A percentile compares a stretch with the other conserved stretches of the same genome.
phyloP scores from a whole-genome alignment of 768 basidiomycete genomes.

The Neoboletus magnificus region DNA sequence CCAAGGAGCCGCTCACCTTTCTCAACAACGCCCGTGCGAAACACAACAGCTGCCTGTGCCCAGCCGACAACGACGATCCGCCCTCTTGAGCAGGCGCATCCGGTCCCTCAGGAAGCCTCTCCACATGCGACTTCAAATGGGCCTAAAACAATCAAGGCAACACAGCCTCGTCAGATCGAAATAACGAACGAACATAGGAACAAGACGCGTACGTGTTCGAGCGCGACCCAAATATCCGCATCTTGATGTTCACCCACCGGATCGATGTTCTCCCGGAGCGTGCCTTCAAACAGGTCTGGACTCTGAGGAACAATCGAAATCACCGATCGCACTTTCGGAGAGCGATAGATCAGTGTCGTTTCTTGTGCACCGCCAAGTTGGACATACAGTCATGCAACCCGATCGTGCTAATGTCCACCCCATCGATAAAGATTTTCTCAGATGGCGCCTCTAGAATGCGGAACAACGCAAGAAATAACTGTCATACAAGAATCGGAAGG shows the following conservation, averaged over 20 bases:
- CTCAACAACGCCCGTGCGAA: slow-evolving; percentile 82
- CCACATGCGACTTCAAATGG: slow-evolving; percentile 68
- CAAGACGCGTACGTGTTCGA: too few species aligned
- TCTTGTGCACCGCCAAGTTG: too few species aligned
- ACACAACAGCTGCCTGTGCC: slow-evolving; percentile 85
- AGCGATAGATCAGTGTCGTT: not conserved
- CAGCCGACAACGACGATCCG: slow-evolving; percentile 77
- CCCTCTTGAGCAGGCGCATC: slow-evolving; percentile 76
- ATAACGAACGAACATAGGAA: too few species aligned
- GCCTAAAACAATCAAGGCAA: slow-evolving; percentile 37
- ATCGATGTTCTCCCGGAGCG: slow-evolving; percentile 85
- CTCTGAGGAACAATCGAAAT: too few species aligned
- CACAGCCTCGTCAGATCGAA: not conserved
- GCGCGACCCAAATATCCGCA: too few species aligned
- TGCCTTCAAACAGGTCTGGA: slow-evolving; percentile 15
- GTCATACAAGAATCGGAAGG: not conserved
- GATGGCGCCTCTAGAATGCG: slow-evolving; percentile 69
- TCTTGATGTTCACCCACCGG: slow-evolving; percentile 59
- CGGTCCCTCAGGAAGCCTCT: slow-evolving; percentile 61
- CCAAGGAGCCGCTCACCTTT: slow-evolving; percentile 42
- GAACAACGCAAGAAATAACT: slow-evolving; percentile 70
- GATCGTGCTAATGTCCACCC: slow-evolving; percentile 70
- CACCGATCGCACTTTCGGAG: slow-evolving; percentile 34
- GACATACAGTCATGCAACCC: slow-evolving; percentile 58
- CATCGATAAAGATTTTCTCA: slow-evolving; percentile 71